phyloP scores from a whole-genome alignment of 192 early-diverging fungal genomes.

The Mortierella claussenii region DNA sequence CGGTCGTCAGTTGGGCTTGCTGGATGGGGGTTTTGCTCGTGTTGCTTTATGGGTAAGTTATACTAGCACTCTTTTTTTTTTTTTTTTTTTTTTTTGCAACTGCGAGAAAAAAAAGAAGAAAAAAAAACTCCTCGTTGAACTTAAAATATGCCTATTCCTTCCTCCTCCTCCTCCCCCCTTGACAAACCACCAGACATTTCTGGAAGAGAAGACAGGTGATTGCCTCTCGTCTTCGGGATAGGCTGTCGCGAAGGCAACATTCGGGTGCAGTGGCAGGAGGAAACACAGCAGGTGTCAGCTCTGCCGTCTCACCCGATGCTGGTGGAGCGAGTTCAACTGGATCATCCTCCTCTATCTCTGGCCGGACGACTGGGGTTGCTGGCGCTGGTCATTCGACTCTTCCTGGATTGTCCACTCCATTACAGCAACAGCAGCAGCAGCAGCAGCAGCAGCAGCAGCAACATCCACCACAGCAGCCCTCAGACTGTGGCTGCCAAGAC shows the following conservation, averaged over 20 bases:
- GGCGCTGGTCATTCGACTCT: background rate
- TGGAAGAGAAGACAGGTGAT: slow-evolving; percentile 48
- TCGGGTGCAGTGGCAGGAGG: too few relatives aligned
- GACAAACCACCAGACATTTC: slow-evolving; percentile 51
- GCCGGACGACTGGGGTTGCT: too few relatives aligned
- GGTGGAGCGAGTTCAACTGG: background rate
- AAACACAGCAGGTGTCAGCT: slow-evolving; percentile 20
- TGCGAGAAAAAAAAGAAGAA: too few relatives aligned
- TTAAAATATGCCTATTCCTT: too few relatives aligned
- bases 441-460: slow-evolving; percentile 20
- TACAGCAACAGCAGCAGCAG: too few relatives aligned
- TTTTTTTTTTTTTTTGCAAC: too few relatives aligned
- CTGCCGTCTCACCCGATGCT: slow-evolving; percentile 20
- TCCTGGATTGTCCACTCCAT: too few relatives aligned
- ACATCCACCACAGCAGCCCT: background rate
- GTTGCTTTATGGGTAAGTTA: slow-evolving; percentile 38
- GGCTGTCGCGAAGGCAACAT: slow-evolving; percentile 16
- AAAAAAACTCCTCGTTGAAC: too few relatives aligned
- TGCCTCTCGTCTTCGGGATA: slow-evolving; percentile 20
- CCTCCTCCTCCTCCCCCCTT: too few relatives aligned
- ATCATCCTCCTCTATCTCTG: slow-evolving; percentile 12
- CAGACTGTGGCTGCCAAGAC: slow-evolving; percentile 19
- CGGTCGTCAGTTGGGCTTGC: slow-evolving; percentile 40
- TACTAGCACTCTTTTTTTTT: background rate
- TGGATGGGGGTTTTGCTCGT: slow-evolving; percentile 51